Conservation (phyloP, 2,329 filamentous ascomycete species). For the Lachnellula subtilissima region DNA sequence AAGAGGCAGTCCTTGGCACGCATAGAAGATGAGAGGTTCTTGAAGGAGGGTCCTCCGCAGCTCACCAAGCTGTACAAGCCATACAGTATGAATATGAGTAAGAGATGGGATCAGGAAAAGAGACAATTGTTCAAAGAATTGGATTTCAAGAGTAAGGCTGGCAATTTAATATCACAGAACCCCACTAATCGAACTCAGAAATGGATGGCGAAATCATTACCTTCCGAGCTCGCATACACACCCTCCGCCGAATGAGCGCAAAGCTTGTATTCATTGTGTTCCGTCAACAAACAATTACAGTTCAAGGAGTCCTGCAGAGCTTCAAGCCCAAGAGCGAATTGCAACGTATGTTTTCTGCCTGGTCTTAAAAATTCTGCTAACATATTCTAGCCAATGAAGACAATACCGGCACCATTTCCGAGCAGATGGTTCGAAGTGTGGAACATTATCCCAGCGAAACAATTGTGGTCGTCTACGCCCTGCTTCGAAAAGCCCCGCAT, state of each 20-base stretch:
- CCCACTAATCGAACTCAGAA: conserved; percentile 16
- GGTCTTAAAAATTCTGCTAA: neutral
- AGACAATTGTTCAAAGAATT: conserved; percentile 30
- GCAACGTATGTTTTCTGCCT: conserved; percentile 13
- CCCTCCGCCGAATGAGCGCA: conserved; percentile 74
- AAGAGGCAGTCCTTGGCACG: conserved; percentile 26
- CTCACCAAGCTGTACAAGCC: conserved; percentile 30
- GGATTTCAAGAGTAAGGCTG: conserved; percentile 25
- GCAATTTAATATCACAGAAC: too few species aligned
- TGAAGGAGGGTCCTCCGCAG: conserved; percentile 24
- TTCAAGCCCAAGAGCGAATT: conserved; percentile 19
- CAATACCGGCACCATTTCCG: conserved; percentile 52
- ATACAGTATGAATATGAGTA: conserved; percentile 33
- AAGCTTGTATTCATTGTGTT: conserved; percentile 82
- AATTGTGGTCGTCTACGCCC: conserved; percentile 71
- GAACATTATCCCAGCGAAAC: conserved; percentile 76
- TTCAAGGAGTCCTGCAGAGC: conserved; percentile 69
- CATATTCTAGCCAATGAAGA: conserved; percentile 15
- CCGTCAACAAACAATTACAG: conserved; percentile 74
- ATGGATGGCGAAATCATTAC: conserved; percentile 25
- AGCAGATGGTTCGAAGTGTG: conserved; percentile 80
- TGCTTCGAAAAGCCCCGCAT: conserved; percentile 67
- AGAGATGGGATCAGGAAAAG: conserved; percentile 27
- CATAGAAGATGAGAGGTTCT: conserved; percentile 28
- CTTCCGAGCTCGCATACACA: conserved; percentile 71